Conservation (phyloP, 768 basidiomycete genomes). For the Boletus patriciae region DNA sequence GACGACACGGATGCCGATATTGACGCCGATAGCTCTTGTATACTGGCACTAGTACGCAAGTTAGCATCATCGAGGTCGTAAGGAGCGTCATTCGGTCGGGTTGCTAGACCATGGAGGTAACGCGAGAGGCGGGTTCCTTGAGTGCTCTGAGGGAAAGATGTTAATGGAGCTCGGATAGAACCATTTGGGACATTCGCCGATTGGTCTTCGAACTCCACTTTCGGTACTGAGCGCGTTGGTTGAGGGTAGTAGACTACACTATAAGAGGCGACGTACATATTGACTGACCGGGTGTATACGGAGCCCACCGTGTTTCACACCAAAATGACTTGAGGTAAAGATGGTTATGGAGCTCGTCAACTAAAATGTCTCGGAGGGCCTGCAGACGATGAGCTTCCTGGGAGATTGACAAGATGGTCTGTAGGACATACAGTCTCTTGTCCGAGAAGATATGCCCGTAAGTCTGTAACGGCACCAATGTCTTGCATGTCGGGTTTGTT, state of each 20-base stretch:
- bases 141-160: constrained; percentile 39
- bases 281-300: constrained; percentile 79
- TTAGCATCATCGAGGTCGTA: constrained; percentile 55
- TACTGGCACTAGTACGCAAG: constrained; percentile 20
- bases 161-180: constrained; percentile 29
- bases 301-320: constrained; percentile 90
- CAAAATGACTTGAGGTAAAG: constrained; percentile 97
- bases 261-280: constrained; percentile 50
- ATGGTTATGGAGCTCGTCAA: constrained; percentile 95
- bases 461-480: constrained; percentile 90
- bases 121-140: constrained; percentile 54
- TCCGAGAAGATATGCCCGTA: constrained; percentile 76
- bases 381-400: constrained; percentile 34
- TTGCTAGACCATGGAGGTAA: constrained; percentile 62
- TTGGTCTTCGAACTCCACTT: constrained; percentile 64
- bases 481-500: constrained; percentile 92
- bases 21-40: constrained; percentile 22
- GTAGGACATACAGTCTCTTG: constrained; percentile 76
- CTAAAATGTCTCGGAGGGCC: constrained; percentile 88
- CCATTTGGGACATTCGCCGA: constrained; percentile 21
- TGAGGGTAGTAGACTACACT: constrained; percentile 9
- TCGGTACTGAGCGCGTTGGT: constrained; percentile 49
- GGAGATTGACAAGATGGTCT: background rate
- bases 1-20: constrained; percentile 25
- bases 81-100: constrained; percentile 78